A percentile compares a stretch with the other conserved stretches of the same genome.
Conservation (phyloP, 805 yeast genomes). For the Wickerhamiella galacta region DNA sequence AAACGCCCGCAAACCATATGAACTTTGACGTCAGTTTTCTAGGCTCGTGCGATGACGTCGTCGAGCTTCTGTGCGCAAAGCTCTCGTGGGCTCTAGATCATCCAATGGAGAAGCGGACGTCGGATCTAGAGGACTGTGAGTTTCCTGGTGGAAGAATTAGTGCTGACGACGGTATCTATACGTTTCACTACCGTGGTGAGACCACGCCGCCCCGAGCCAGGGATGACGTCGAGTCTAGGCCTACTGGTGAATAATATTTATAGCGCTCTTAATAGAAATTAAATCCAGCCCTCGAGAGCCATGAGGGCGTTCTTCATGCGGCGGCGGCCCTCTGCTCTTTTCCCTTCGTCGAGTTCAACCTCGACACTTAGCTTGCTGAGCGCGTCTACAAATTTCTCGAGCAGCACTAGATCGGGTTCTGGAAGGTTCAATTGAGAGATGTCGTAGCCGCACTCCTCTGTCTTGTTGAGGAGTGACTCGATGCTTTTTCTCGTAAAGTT, state of each 20-base stretch:
- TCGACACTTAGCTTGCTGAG: slow-evolving; percentile 75
- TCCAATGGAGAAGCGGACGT: slow-evolving; percentile 26
- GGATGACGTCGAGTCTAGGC: not conserved
- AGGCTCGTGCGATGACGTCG: slow-evolving; percentile 75
- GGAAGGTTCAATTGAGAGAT: slow-evolving; percentile 61
- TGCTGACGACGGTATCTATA: slow-evolving; percentile 15
- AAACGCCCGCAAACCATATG: slow-evolving; percentile 56
- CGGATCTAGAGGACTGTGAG: slow-evolving; percentile 8
- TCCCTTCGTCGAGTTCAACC: slow-evolving; percentile 69
- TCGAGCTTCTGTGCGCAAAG: slow-evolving; percentile 41
- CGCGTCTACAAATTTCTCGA: slow-evolving; percentile 77
- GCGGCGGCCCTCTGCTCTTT: slow-evolving; percentile 63
- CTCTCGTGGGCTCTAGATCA: slow-evolving; percentile 49
- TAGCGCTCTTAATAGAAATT: not conserved
- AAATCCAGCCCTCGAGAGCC: slow-evolving; percentile 68
- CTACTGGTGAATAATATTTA: not conserved
- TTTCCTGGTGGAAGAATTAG: slow-evolving; percentile 16
- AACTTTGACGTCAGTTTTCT: slow-evolving; percentile 63
- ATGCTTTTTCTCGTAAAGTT: slow-evolving; percentile 13
- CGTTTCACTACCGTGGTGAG: slow-evolving; percentile 1
- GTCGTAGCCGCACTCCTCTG: slow-evolving; percentile 26
- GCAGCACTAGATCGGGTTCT: slow-evolving; percentile 53
- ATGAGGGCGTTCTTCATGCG: slow-evolving; percentile 68
- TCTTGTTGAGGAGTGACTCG: slow-evolving; percentile 14
- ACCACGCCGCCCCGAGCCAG: not conserved